Evolutionary conservation across 192 early-diverging fungal genomes (phyloP).

Genomic region (Coemansia sp.): DNA sequence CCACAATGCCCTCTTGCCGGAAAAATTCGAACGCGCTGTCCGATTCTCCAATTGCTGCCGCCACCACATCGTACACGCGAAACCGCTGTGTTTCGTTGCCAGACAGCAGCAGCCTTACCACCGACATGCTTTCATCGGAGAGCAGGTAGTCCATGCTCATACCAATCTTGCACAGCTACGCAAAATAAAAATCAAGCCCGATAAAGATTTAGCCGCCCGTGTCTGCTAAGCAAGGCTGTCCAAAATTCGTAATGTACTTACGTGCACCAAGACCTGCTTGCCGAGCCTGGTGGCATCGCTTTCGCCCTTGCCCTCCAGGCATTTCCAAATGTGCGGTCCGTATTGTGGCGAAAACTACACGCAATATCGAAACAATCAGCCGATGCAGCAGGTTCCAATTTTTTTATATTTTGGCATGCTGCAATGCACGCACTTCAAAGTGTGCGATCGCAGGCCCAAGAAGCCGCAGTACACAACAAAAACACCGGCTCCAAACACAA

Average conservation of each 20-base stretch:
- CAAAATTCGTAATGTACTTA: neutral
- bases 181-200: no score
- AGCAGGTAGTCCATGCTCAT: constrained; percentile 35
- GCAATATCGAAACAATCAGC: constrained; percentile 1
- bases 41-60: constrained; percentile 6
- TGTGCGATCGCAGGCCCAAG: neutral
- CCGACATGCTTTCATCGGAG: constrained; percentile 14
- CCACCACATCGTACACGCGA: constrained; percentile 46
- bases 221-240: neutral
- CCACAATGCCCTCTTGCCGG: constrained; percentile 30
- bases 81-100: constrained; percentile 39
- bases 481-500: neutral
- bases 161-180: constrained; percentile 15
- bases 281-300: constrained; percentile 30
- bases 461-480: neutral
- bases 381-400: neutral
- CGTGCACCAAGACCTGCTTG: constrained; percentile 21
- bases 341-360: constrained; percentile 41
- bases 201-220: neutral
- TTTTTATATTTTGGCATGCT: neutral
- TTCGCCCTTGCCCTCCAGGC: constrained; percentile 32
- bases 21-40: constrained; percentile 30
- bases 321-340: constrained; percentile 42
- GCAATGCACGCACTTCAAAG: neutral
- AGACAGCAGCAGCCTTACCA: constrained; percentile 14